Evolutionary conservation across 2,329 filamentous ascomycete genomes (phyloP).

Genomic region (Cladosporium sp.): DNA sequence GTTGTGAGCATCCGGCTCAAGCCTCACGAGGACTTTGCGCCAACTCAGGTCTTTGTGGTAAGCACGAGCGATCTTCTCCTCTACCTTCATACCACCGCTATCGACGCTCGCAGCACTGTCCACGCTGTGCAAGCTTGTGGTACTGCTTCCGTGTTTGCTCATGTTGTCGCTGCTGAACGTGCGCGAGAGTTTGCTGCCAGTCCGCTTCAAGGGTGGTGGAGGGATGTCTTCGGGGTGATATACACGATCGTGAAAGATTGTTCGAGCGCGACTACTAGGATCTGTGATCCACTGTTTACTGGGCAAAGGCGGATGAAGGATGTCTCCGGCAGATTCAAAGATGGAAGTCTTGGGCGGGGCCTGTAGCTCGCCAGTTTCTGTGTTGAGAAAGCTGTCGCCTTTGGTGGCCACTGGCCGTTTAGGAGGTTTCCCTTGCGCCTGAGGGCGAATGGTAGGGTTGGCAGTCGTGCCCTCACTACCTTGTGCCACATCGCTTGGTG

Average conservation of each 20-base stretch:
- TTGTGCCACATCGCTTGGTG: slow-evolving; percentile 21
- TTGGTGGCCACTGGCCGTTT: slow-evolving; percentile 44
- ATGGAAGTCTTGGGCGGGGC: slow-evolving; percentile 88
- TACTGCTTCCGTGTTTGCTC: slow-evolving; percentile 33
- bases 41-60: slow-evolving; percentile 90
- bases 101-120: slow-evolving; percentile 54
- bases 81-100: slow-evolving; percentile 74
- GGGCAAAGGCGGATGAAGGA: slow-evolving; percentile 86
- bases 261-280: slow-evolving; percentile 73
- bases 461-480: slow-evolving; percentile 21
- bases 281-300: slow-evolving; percentile 77
- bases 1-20: slow-evolving; percentile 97
- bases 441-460: slow-evolving; percentile 30
- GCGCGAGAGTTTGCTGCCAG: slow-evolving; percentile 25
- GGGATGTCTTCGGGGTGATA: slow-evolving; percentile 95
- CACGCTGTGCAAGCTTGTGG: slow-evolving; percentile 48
- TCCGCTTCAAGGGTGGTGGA: slow-evolving; percentile 58
- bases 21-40: slow-evolving; percentile 92
- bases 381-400: slow-evolving; percentile 49
- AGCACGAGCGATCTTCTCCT: slow-evolving; percentile 95
- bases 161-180: slow-evolving; percentile 34
- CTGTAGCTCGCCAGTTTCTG: slow-evolving; percentile 27
- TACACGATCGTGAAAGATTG: slow-evolving; percentile 94
- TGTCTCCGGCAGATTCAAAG: slow-evolving; percentile 89
- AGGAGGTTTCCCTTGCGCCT: slow-evolving; percentile 14